Base-by-base conservation (phyloP, 768 basidiomycete species). In the Mycena filopes region DNA sequence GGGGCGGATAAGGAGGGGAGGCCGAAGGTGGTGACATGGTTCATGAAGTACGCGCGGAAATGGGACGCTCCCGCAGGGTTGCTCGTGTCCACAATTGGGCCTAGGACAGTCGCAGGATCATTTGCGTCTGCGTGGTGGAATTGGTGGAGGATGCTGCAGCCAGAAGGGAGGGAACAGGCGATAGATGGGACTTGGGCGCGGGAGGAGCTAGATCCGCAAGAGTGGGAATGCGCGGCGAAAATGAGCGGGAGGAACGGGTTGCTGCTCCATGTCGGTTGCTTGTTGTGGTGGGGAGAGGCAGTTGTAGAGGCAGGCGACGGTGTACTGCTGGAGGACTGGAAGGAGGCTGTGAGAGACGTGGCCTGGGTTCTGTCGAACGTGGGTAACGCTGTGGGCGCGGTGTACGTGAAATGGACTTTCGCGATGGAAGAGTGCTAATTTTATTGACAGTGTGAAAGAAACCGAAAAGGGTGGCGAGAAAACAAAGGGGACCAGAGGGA, bases 321-420 rank as follows among this genome's bases (percentile, higher is more conserved):
- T 6, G 18, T 13, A 29, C 48, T 49, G 2, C 15, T 3, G 28
- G 18, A 1, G 4, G 48, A 49, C 10, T 49, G 48, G 48, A 18
- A 8, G 10, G 20, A n/a, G 10, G 48, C 48, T 1, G 48, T 49
- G 48, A 18, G 31, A 4, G 48, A 49, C n/a, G 48, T 49, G 28
- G 20, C 1, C 5, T 49, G 48, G 48, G 48, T 28, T 16, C 18
- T 49, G 15, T 16, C 9, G 6, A 20, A 49, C 18, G 7, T 15
- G 9, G 18, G 7, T 7, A 8, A n/a, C 3, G 29, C 16, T n/a
- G 26, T 49, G 48, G 28, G 16, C 16, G 48, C 11, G 6, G 29
- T 49, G 48, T 49, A 31, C 28, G 48, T 49, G n/a, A 29, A 20
- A 94, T 97, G 42, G 2, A 10, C 2, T 36, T 15, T 36, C 15